These are phyloP conservation scores for Phytophthora brassicae DNA, from an alignment of 352 stramenopile genomes.

Conservation along the genomic window DNA sequence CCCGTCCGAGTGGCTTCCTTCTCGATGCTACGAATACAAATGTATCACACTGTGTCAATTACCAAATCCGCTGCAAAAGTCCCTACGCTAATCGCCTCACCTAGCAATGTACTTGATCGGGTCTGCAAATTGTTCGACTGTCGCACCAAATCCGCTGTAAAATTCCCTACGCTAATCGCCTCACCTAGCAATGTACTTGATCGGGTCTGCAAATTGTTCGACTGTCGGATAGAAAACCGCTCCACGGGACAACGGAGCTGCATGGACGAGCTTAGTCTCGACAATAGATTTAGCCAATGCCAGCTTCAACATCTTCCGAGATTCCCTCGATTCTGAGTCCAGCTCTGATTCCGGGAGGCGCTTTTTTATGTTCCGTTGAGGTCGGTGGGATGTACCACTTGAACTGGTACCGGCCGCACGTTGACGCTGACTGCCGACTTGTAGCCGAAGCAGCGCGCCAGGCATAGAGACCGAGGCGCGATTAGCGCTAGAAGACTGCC, in stretches of 20 bases:
- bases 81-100: too few relatives aligned
- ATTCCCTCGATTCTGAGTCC: slow-evolving; percentile 31
- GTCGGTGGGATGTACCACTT: slow-evolving; percentile 34
- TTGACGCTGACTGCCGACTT: slow-evolving; percentile 27
- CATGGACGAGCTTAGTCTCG: slow-evolving; percentile 47
- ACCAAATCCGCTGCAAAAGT: neutral
- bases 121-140: too few relatives aligned
- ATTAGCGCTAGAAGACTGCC: slow-evolving; percentile 1
- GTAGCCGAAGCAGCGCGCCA: slow-evolving; percentile 13
- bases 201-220: slow-evolving; percentile 88
- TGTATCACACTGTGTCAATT: neutral
- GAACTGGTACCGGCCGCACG: slow-evolving; percentile 27
- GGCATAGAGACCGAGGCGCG: slow-evolving; percentile 18
- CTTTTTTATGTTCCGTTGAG: slow-evolving; percentile 41
- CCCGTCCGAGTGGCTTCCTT: slow-evolving; percentile 65
- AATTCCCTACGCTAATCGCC: too few relatives aligned
- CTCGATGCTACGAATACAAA: slow-evolving; percentile 51
- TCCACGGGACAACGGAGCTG: slow-evolving; percentile 35
- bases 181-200: slow-evolving; percentile 87
- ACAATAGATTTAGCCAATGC: slow-evolving; percentile 51
- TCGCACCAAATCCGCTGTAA: too few relatives aligned
- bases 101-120: too few relatives aligned
- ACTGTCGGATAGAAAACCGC: slow-evolving; percentile 77
- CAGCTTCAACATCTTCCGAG: slow-evolving; percentile 66
- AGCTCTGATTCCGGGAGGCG: slow-evolving; percentile 26